A percentile compares a stretch with the other conserved stretches of the same genome.
phyloP scores from a whole-genome alignment of 768 basidiomycete genomes.

The Boletus vermiculosoides region DNA sequence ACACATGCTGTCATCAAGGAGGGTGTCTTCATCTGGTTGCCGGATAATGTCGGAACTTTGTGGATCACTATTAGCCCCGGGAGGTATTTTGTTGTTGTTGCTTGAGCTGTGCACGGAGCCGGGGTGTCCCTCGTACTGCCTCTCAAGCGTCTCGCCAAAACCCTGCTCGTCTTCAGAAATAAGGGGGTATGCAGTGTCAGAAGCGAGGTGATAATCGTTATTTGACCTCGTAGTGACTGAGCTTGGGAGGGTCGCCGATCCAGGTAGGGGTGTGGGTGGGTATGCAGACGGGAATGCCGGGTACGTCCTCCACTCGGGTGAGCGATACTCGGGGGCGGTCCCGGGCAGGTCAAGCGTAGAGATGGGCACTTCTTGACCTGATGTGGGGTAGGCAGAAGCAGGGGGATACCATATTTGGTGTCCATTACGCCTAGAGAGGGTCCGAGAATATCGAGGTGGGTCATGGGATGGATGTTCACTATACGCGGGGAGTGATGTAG shows the following conservation, averaged over 20 bases:
- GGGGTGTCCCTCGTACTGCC: conserved; percentile 58
- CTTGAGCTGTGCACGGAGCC: conserved; percentile 60
- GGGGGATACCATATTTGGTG: conserved; percentile 66
- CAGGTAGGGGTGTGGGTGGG: conserved; percentile 61
- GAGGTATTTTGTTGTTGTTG: conserved; percentile 41
- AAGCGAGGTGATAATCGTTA: conserved; percentile 1
- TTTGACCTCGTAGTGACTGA: conserved; percentile 9
- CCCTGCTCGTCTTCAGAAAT: conserved; percentile 52
- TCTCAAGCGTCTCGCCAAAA: conserved; percentile 74
- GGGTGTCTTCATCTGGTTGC: conserved; percentile 21
- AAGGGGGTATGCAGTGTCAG: conserved; percentile 19
- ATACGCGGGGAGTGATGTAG: conserved; percentile 25
- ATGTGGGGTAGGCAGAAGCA: conserved; percentile 37
- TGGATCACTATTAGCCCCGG: conserved; percentile 40
- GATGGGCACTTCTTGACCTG: conserved; percentile 14
- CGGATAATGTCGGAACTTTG: conserved; percentile 1
- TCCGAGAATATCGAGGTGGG: conserved; percentile 26
- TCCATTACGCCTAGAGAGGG: conserved; percentile 12
- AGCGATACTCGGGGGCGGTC: conserved; percentile 34
- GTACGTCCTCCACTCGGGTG: conserved; percentile 72
- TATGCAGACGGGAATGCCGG: conserved; percentile 78
- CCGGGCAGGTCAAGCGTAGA: conserved; percentile 13
- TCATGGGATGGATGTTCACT: conserved; percentile 21
- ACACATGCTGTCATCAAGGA: conserved; percentile 26
- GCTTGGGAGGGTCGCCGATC: conserved; percentile 34